Evolutionary conservation across 1,284 basidiomycete species (phyloP).

Genomic region (Clitocybe nebularis): DNA sequence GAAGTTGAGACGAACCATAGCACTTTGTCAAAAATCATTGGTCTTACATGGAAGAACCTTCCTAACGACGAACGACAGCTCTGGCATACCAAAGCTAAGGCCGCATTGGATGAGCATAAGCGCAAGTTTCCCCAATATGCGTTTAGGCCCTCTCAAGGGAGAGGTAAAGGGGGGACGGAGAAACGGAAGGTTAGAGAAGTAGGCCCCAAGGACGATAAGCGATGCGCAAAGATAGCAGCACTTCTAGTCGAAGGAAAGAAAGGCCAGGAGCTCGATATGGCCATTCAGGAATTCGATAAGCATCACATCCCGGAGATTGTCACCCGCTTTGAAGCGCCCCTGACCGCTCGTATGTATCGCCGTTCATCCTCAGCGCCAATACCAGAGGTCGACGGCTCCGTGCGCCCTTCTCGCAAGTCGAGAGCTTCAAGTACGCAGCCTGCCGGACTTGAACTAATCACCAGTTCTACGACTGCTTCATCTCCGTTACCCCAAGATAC

Average conservation of each 20-base stretch:
- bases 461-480: not conserved
- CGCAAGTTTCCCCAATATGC: conserved; percentile 67
- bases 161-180: conserved; percentile 39
- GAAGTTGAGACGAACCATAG: conserved; percentile 79
- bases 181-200: conserved; percentile 65
- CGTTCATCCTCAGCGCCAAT: conserved; percentile 33
- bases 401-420: conserved; percentile 11
- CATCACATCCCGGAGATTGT: conserved; percentile 60
- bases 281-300: conserved; percentile 71
- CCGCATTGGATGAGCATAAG: conserved; percentile 63
- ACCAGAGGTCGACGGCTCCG: conserved; percentile 23
- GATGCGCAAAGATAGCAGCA: conserved; percentile 75
- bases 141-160: conserved; percentile 59
- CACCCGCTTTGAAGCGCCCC: conserved; percentile 67
- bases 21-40: conserved; percentile 70
- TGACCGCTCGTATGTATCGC: conserved; percentile 58
- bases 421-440: conserved; percentile 21
- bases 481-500: conserved; percentile 4
- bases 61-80: conserved; percentile 64
- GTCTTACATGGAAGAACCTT: conserved; percentile 70
- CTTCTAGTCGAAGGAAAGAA: conserved; percentile 72
- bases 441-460: conserved; percentile 14
- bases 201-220: conserved; percentile 64
- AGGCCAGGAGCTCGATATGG: conserved; percentile 63
- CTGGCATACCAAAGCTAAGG: conserved; percentile 66